Evolutionary conservation across 2,329 filamentous ascomycete species (phyloP).

Genomic region (Sclerotiophoma versabilis): DNA sequence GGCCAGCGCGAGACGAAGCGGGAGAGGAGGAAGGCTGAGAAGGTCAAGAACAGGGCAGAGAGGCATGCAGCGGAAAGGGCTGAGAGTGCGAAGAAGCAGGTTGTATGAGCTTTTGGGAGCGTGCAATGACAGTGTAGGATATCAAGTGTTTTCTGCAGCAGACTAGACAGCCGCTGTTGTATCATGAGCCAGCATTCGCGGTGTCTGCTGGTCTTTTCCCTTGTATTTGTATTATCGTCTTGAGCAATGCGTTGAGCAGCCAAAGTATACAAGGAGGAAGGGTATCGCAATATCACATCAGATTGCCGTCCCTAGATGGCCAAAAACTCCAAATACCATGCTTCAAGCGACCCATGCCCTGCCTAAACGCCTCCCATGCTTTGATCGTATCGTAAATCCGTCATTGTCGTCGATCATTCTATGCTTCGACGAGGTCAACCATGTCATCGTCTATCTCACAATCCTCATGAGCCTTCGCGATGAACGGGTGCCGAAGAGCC

Average conservation of each 20-base stretch:
- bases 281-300: constrained; percentile 42
- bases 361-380: constrained; percentile 35
- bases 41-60: constrained; percentile 36
- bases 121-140: constrained; percentile 8
- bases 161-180: constrained; percentile 1
- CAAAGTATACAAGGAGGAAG: constrained; percentile 34
- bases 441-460: constrained; percentile 45
- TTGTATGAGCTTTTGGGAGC: constrained; percentile 14
- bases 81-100: constrained; percentile 34
- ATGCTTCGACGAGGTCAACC: constrained; percentile 37
- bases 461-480: constrained; percentile 51
- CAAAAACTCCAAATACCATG: constrained; percentile 41
- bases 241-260: constrained; percentile 7
- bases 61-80: constrained; percentile 32
- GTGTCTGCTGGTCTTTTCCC: constrained; percentile 10
- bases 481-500: constrained; percentile 75
- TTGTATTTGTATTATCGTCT: constrained; percentile 14
- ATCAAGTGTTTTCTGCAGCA: constrained; percentile 4
- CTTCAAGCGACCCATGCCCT: constrained; percentile 17
- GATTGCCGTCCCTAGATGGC: constrained; percentile 25
- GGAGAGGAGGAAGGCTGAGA: constrained; percentile 33
- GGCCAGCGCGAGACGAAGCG: constrained; percentile 37
- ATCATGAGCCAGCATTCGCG: constrained; percentile 6
- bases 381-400: constrained; percentile 25
- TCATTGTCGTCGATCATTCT: constrained; percentile 22